Conservation (phyloP, 2,329 filamentous ascomycete species). For the Aspergillus flavus region DNA sequence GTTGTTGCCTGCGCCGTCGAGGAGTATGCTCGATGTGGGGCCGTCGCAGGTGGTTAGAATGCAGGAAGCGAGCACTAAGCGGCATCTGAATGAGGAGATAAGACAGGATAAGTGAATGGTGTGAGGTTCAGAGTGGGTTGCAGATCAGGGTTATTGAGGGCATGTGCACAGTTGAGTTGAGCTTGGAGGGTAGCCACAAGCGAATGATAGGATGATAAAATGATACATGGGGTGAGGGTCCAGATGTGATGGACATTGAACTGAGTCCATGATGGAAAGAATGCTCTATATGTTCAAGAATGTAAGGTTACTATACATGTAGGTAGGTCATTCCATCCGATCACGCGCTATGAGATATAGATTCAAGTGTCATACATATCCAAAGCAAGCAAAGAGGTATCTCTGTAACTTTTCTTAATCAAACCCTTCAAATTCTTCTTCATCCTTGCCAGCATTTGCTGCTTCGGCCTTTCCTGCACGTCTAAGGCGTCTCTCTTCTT, state of each 20-base stretch:
- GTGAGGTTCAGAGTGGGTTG: background rate
- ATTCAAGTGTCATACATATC: background rate
- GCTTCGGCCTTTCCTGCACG: constrained; percentile 23
- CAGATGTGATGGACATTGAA: background rate
- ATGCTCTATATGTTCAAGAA: background rate
- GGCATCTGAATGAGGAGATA: background rate
- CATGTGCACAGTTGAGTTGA: background rate
- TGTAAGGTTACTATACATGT: background rate
- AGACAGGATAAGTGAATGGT: background rate
- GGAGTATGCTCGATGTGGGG: background rate
- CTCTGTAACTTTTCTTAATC: constrained; percentile 31
- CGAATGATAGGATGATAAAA: background rate
- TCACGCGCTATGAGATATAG: constrained; percentile 10
- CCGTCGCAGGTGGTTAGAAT: background rate
- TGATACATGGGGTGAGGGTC: background rate
- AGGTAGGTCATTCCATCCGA: background rate
- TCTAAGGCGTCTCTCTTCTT: constrained; percentile 27
- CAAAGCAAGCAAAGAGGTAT: constrained; percentile 1
- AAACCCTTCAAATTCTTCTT: constrained; percentile 62
- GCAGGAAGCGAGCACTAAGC: background rate
- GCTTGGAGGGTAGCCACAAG: background rate
- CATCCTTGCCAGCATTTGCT: constrained; percentile 18
- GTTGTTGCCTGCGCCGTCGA: background rate
- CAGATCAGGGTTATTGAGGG: background rate
- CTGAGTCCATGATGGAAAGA: background rate